Conservation (phyloP, 2,329 filamentous ascomycete genomes). For the Dryadomyces sulphureus region DNA sequence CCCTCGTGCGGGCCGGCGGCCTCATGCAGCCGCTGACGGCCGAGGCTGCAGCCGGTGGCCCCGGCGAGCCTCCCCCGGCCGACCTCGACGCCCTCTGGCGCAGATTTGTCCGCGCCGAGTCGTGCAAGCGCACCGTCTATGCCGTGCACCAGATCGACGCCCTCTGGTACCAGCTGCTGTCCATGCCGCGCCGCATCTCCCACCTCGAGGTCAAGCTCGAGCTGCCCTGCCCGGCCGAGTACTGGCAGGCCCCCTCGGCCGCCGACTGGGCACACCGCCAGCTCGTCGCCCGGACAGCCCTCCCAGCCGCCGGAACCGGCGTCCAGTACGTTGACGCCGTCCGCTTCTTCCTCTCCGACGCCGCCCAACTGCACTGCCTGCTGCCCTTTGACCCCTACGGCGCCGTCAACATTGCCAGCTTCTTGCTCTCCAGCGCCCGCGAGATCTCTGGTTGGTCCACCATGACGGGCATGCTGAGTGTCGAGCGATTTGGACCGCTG, state of each 20-base stretch:
- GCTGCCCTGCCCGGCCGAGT: slow-evolving; percentile 22
- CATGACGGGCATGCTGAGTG: slow-evolving; percentile 25
- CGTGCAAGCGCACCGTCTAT: slow-evolving; percentile 25
- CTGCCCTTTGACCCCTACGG: slow-evolving; percentile 24
- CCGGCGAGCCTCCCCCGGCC: no score
- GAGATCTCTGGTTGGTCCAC: slow-evolving; percentile 27
- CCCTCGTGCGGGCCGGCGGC: slow-evolving; percentile 19
- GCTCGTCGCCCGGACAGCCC: slow-evolving; percentile 12
- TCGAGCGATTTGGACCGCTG: slow-evolving; percentile 22
- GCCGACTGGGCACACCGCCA: slow-evolving; percentile 20
- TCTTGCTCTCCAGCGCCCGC: slow-evolving; percentile 24
- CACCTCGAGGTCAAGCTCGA: slow-evolving; percentile 29
- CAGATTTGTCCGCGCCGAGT: slow-evolving; percentile 21
- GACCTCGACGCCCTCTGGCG: slow-evolving; percentile 24
- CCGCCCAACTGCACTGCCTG: slow-evolving; percentile 17
- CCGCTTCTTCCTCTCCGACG: slow-evolving; percentile 20
- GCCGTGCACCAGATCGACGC: slow-evolving; percentile 27
- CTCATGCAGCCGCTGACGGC: slow-evolving; percentile 19
- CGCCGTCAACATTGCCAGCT: slow-evolving; percentile 25
- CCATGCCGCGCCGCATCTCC: slow-evolving; percentile 20
- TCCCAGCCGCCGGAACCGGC: background rate
- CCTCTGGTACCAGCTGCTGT: slow-evolving; percentile 27
- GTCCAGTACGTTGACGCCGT: slow-evolving; percentile 22
- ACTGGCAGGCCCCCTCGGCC: slow-evolving; percentile 22
- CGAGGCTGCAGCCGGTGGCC: slow-evolving; percentile 11